A percentile compares a stretch with the other conserved stretches of the same genome.
phyloP scores from a whole-genome alignment of 2,329 filamentous ascomycete genomes.

The Fonsecaea multimorphosa region DNA sequence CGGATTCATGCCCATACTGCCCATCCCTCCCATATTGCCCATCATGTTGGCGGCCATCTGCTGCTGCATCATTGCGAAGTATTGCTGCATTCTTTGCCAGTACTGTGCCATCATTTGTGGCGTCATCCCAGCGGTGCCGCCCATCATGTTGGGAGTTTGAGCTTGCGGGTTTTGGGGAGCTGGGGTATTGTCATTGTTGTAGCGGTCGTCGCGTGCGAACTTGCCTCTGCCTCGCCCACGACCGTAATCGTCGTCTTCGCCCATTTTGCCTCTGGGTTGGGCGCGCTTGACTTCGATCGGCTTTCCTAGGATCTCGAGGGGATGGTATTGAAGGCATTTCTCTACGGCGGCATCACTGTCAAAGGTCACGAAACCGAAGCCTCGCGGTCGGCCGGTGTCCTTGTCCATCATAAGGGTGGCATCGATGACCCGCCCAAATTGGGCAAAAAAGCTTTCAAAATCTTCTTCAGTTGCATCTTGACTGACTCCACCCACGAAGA shows the following conservation, averaged over 20 bases:
- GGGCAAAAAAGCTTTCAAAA: conserved; percentile 95
- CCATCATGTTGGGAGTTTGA: conserved; percentile 39
- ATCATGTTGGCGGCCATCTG: conserved; percentile 74
- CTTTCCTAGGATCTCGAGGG: conserved; percentile 92
- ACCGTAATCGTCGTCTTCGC: conserved; percentile 80
- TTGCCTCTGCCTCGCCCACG: conserved; percentile 54
- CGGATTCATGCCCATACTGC: conserved; percentile 48
- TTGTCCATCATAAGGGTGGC: conserved; percentile 99
- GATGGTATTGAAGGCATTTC: conserved; percentile 75
- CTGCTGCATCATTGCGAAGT: conserved; percentile 93
- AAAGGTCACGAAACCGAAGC: conserved; percentile 98
- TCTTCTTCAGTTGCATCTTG: conserved; percentile 96
- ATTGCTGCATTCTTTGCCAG: conserved; percentile 98
- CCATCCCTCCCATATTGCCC: conserved; percentile 66
- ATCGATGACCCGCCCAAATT: conserved; percentile 94
- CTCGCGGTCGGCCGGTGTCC: conserved; percentile 93
- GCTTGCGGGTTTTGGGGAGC: conserved; percentile 51
- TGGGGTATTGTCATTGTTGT: conserved; percentile 49
- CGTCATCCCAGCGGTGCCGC: conserved; percentile 71
- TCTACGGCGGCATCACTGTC: conserved; percentile 96
- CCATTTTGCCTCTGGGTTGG: conserved; percentile 90
- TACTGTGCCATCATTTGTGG: conserved; percentile 98
- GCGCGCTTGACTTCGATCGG: conserved; percentile 98
- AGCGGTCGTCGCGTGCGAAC: conserved; percentile 49
- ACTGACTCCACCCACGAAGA: conserved; percentile 96